Conservation (phyloP, 768 basidiomycete species). For the Phanerochaete sordida region DNA sequence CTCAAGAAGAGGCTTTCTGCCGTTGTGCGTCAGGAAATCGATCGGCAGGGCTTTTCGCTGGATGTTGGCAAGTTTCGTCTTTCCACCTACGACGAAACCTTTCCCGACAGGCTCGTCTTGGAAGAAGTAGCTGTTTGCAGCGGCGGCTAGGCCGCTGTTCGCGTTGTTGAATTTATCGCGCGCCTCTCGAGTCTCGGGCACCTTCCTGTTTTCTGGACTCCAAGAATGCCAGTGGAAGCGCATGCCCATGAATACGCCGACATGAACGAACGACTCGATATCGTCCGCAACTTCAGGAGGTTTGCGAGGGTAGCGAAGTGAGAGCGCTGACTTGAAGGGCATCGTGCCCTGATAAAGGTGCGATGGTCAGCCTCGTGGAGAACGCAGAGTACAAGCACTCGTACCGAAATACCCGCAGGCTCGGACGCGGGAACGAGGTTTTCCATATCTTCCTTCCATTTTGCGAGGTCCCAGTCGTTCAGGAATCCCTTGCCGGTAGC, state of each 20-base stretch:
- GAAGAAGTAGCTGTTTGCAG: too few species aligned
- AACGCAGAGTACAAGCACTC: background rate
- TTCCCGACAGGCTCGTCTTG: too few species aligned
- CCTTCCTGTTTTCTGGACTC: too few species aligned
- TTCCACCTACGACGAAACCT: too few species aligned
- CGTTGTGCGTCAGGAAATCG: too few species aligned
- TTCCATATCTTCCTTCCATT: constrained; percentile 1
- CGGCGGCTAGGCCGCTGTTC: too few species aligned
- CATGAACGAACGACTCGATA: constrained; percentile 18
- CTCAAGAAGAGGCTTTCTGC: too few species aligned
- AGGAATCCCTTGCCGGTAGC: background rate
- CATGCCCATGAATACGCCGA: background rate
- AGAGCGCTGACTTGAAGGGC: constrained; percentile 15
- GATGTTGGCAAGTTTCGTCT: too few species aligned
- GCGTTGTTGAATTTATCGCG: too few species aligned
- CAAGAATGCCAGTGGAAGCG: constrained; percentile 1
- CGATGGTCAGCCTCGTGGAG: background rate
- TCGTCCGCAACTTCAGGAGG: constrained; percentile 13
- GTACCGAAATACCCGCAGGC: background rate
- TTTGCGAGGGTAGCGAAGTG: constrained; percentile 5
- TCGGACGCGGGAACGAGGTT: background rate
- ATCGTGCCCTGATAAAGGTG: constrained; percentile 17
- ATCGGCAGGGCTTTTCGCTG: too few species aligned
- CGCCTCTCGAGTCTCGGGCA: too few species aligned
- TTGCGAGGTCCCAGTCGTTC: constrained; percentile 13